Percentiles rank a stretch among this genome's conserved stretches.
phyloP scores from a whole-genome alignment of 768 basidiomycete genomes.

The Psilocybe subaeruginosa region DNA sequence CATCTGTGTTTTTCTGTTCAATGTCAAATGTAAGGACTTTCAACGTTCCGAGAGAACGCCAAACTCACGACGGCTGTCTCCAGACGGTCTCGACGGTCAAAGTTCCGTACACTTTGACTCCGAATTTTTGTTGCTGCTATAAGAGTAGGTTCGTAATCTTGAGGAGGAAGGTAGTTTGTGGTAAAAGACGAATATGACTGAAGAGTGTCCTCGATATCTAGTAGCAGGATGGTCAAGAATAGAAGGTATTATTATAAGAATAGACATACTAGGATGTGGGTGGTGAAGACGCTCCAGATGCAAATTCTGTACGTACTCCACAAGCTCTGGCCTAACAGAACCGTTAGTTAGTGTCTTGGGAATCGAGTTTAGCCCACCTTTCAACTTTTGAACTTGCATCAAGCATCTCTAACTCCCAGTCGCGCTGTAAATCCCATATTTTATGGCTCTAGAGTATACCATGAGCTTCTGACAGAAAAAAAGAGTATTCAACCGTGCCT shows the following conservation, averaged over 20 bases:
- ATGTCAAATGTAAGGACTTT: background rate
- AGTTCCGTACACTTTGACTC: slow-evolving; percentile 58
- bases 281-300: slow-evolving; percentile 71
- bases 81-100: slow-evolving; percentile 62
- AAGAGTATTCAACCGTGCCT: slow-evolving; percentile 42
- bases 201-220: slow-evolving; percentile 81
- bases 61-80: slow-evolving; percentile 62
- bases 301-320: slow-evolving; percentile 57
- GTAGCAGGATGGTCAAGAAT: background rate
- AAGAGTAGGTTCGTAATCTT: slow-evolving; percentile 79
- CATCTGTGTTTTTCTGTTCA: slow-evolving; percentile 35
- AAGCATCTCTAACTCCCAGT: slow-evolving; percentile 75
- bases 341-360: slow-evolving; percentile 6
- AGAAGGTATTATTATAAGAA: background rate
- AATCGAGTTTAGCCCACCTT: slow-evolving; percentile 35
- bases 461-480: background rate
- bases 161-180: slow-evolving; percentile 69
- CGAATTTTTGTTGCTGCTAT: slow-evolving; percentile 75
- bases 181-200: slow-evolving; percentile 90
- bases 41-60: background rate
- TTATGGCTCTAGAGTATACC: slow-evolving; percentile 54
- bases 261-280: slow-evolving; percentile 68
- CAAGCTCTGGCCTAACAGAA: slow-evolving; percentile 39
- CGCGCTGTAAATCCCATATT: slow-evolving; percentile 72
- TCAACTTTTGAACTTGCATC: slow-evolving; percentile 49